Evolutionary conservation across 768 basidiomycete genomes (phyloP), one percentile per base, ranked within the genome.

Genomic region (Amanita jacksonii): DNA sequence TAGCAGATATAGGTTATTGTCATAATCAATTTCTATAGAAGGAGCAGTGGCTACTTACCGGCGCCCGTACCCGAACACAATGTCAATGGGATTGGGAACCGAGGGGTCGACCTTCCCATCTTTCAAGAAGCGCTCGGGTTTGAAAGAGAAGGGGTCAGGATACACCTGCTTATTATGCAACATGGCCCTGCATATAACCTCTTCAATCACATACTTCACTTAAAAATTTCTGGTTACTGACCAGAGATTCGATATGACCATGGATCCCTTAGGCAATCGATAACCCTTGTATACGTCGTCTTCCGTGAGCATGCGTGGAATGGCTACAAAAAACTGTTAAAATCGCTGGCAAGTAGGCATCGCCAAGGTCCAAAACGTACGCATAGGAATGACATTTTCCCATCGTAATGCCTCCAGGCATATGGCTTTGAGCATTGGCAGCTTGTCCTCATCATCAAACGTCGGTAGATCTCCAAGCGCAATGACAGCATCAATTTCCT

Each of bases 341-440:
- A n/a, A n/a, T n/a, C n/a, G n/a, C n/a, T n/a, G n/a, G n/a, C n/a
- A n/a, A n/a, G n/a, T n/a, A n/a, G n/a, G n/a, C n/a, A n/a, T n/a
- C n/a, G n/a, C n/a, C n/a, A n/a, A n/a, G n/a, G n/a, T n/a, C n/a
- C n/a, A n/a, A n/a, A n/a, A n/a, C n/a, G n/a, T n/a, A n/a, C n/a
- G n/a, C n/a, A n/a, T n/a, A n/a, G n/a, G n/a, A n/a, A n/a, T n/a
- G n/a, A n/a, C n/a, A n/a, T n/a, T n/a, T n/a, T n/a, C n/a, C n/a
- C n/a, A n/a, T n/a, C n/a, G n/a, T n/a, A n/a, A n/a, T n/a, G 64
- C 48, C 52, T 73, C 70, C 46, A 57, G 62, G 23, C 70, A 44
- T 1, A 67, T 23, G 10, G 62, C 62, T 7, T 54, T 46, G 8
- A 72, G 40, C 46, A 70, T 71, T 2, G 68, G 70, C 9, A 70